phyloP scores from a whole-genome alignment of 1,139 yeast genomes.

The Suhomyces anneliseae region DNA sequence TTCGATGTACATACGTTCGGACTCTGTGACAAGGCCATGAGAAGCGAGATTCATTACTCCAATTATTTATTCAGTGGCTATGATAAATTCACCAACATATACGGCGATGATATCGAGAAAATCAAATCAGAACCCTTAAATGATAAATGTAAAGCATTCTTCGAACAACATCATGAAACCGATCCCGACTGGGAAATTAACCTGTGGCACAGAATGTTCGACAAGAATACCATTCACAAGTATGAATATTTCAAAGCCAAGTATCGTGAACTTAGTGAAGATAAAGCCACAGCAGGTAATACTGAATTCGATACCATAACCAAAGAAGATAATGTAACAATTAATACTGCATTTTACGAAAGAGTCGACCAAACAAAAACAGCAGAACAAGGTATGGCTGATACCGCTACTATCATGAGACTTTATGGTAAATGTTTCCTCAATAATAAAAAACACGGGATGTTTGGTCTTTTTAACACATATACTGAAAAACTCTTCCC shows the following conservation, averaged over 20 bases:
- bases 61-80: conserved; percentile 30
- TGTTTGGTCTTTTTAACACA: conserved; percentile 14
- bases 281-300: conserved; percentile 10
- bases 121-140: conserved; percentile 18
- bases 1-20: conserved; percentile 18
- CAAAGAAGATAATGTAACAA: conserved; percentile 19
- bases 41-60: conserved; percentile 28
- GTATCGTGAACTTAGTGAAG: conserved; percentile 9
- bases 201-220: conserved; percentile 21
- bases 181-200: conserved; percentile 31
- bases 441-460: conserved; percentile 7
- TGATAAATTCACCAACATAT: conserved; percentile 20
- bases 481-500: conserved; percentile 32
- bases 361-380: conserved; percentile 17
- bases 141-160: conserved; percentile 33
- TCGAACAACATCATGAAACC: conserved; percentile 20
- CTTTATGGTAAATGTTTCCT: conserved; percentile 41
- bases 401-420: conserved; percentile 32
- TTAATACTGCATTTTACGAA: conserved; percentile 19
- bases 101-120: conserved; percentile 13
- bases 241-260: conserved; percentile 17
- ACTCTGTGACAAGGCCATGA: conserved; percentile 14
- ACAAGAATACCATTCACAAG: conserved; percentile 31
- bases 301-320: conserved; percentile 14
- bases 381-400: conserved; percentile 38